Conservation (phyloP, 176 grass and related monocot species). For the Oryza rufipogon region DNA sequence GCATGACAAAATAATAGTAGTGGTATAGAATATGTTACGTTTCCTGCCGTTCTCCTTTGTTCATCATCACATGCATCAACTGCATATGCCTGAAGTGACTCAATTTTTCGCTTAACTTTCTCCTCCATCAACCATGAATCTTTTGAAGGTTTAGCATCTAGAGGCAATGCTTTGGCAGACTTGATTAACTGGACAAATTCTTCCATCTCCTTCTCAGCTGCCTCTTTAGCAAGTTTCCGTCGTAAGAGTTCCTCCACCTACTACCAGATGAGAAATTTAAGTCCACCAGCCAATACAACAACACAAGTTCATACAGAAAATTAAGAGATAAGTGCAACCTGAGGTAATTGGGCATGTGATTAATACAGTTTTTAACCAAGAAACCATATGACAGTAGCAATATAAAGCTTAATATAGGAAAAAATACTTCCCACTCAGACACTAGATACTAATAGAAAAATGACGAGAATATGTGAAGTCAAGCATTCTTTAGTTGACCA, state of each 20-base stretch:
- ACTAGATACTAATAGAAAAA: not conserved
- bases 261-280: conserved; percentile 57
- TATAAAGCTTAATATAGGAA: not conserved
- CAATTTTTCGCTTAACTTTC: conserved; percentile 76
- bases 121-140: conserved; percentile 77
- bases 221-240: conserved; percentile 75
- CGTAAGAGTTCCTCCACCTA: conserved; percentile 94
- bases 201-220: conserved; percentile 79
- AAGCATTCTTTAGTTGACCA: not conserved
- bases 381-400: conserved; percentile 27
- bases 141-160: conserved; percentile 72
- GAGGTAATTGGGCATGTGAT: not conserved
- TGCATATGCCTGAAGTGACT: conserved; percentile 71
- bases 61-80: conserved; percentile 70
- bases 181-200: conserved; percentile 84
- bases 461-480: not conserved
- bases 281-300: conserved; percentile 29
- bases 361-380: conserved; percentile 14
- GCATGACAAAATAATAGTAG: conserved; percentile 40
- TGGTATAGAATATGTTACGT: conserved; percentile 58
- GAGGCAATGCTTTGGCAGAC: conserved; percentile 71
- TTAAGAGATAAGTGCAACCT: conserved; percentile 18
- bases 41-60: conserved; percentile 81
- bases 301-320: not conserved
- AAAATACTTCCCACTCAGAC: not conserved